Conservation (phyloP, 2,329 filamentous ascomycete genomes). For the Tolypocladium inflatum region DNA sequence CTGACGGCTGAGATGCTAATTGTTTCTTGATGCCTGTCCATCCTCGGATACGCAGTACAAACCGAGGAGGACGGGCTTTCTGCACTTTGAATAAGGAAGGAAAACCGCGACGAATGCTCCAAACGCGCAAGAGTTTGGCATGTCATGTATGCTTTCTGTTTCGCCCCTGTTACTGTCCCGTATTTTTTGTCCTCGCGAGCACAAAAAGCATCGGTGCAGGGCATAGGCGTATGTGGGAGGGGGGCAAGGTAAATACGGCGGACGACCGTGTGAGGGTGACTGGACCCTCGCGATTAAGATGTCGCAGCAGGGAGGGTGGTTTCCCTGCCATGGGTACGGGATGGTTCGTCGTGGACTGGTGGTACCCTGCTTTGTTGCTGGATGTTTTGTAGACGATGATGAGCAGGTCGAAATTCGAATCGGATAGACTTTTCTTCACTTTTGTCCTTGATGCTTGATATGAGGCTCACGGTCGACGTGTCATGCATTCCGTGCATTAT, state of each 20-base stretch:
- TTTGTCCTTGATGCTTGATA: background rate
- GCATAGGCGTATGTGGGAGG: background rate
- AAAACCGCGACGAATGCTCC: constrained; percentile 1
- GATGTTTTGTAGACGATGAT: constrained; percentile 10
- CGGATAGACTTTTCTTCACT: constrained; percentile 11
- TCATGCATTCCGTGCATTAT: background rate
- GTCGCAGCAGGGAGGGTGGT: background rate
- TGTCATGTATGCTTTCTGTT: background rate
- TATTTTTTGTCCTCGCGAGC: background rate
- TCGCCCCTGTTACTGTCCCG: background rate
- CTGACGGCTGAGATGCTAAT: background rate
- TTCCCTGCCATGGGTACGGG: background rate
- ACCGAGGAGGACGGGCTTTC: background rate
- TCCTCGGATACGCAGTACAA: background rate
- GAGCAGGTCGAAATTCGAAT: constrained; percentile 18
- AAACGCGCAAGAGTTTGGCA: background rate
- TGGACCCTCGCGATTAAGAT: background rate
- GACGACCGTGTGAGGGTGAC: background rate
- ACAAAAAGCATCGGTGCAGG: background rate
- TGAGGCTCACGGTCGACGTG: background rate
- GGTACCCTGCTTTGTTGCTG: background rate
- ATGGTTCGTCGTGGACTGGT: background rate
- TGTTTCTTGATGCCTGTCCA: background rate
- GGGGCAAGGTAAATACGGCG: background rate
- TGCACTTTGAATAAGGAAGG: constrained; percentile 5